Evolutionary conservation across 2,329 filamentous ascomycete genomes (phyloP), one percentile per base, ranked within the genome.

Genomic region (Trichoderma asperellum): DNA sequence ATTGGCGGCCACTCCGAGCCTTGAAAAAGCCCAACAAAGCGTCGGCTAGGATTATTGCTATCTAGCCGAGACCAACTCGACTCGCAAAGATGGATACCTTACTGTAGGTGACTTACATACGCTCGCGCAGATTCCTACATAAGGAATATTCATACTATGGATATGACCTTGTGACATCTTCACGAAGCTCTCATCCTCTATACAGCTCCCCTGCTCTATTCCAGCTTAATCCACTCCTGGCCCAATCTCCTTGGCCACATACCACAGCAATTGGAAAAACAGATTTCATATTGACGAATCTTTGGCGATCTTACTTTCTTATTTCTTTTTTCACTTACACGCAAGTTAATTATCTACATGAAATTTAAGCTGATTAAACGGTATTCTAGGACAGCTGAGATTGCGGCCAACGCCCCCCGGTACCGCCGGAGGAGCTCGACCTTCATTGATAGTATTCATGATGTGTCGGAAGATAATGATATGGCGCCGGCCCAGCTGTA

Each of bases 401-500:
- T 97, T 75, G 93, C 94, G 79, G 93, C 92, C 73, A 97, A 92
- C 79, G 94, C 94, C 70, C 93, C 93, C 70, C 90, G 92, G 74
- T 97, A 97, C 79, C 91, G 94, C 73, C 91, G 96, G 76, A 92
- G 93, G 81, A 97, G 95, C 75, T 97, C 94, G 74, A 97, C 94
- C 47, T 97, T 96, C 79, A 94, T 97, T 76, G 96, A 98, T 85
- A 95, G 93, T 73, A 97, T 98, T 76, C 95, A 98, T 81, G 95
- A 98, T 84, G 86, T 97, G 66, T 89, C 92, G 10, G 91, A 94
- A 77, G 93, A 93, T 75, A 82, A 84, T 72, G 84, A 95, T 74
- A 88, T 97, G 87, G 96, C 96, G 5, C 96, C 96, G 35, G 96
- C 96, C 74, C 96, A 99, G 83, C 87, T 99, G 57, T 99, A 99